Percentiles rank a stretch among this genome's conserved stretches.
Conservation (phyloP, 2,329 filamentous ascomycete genomes). For the Penicillium sp. region DNA sequence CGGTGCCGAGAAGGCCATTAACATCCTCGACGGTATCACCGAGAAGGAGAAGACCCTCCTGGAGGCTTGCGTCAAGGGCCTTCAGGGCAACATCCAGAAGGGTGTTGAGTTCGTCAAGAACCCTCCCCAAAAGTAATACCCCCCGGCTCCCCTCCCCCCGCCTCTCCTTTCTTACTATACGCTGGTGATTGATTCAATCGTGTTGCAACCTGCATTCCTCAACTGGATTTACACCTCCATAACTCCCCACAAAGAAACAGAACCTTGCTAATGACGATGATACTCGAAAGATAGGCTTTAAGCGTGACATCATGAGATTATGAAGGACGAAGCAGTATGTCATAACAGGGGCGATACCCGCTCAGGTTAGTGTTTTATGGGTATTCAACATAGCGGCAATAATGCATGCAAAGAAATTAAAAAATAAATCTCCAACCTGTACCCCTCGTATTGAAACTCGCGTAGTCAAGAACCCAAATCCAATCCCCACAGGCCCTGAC, state of each 20-base stretch:
- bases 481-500: too few relatives aligned
- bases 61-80: slow-evolving; percentile 72
- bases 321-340: slow-evolving; percentile 28
- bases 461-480: too few relatives aligned
- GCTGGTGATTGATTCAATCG: neutral
- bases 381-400: slow-evolving; percentile 22
- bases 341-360: slow-evolving; percentile 20
- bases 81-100: slow-evolving; percentile 93
- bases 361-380: slow-evolving; percentile 13
- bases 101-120: slow-evolving; percentile 87
- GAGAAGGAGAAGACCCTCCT: slow-evolving; percentile 90
- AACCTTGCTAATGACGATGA: slow-evolving; percentile 41
- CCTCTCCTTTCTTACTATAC: slow-evolving; percentile 13
- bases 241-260: slow-evolving; percentile 26
- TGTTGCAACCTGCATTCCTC: slow-evolving; percentile 9
- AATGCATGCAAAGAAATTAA: slow-evolving; percentile 20
- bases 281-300: slow-evolving; percentile 52
- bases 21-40: slow-evolving; percentile 76
- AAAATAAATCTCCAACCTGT: slow-evolving; percentile 3
- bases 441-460: neutral
- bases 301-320: slow-evolving; percentile 33
- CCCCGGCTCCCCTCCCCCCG: slow-evolving; percentile 33
- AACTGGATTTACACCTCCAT: slow-evolving; percentile 3
- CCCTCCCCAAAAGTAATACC: slow-evolving; percentile 82
- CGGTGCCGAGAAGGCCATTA: slow-evolving; percentile 83